These are phyloP conservation scores for Cercospora sesami DNA, from an alignment of 2,329 filamentous ascomycete species.

Conservation along the genomic window DNA sequence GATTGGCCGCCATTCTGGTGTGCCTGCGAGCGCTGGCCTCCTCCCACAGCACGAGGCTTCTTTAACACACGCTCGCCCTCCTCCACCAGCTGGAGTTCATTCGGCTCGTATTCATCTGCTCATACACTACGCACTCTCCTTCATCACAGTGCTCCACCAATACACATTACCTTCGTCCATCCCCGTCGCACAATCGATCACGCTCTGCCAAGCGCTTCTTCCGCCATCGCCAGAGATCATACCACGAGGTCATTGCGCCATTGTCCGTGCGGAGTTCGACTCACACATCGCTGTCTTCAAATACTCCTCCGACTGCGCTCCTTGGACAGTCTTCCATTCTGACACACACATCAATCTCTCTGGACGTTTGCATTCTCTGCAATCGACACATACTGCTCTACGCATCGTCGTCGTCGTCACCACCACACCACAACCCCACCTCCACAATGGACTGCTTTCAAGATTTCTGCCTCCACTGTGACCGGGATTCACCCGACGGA, in stretches of 20 bases:
- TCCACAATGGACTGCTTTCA: conserved; percentile 68
- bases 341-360: not conserved
- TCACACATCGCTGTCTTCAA: conserved; percentile 23
- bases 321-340: conserved; percentile 7
- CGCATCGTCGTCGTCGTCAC: not conserved
- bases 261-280: conserved; percentile 26
- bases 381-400: not conserved
- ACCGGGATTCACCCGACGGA: conserved; percentile 79
- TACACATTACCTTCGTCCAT: conserved; percentile 9
- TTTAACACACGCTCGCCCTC: conserved; percentile 5
- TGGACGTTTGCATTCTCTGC: not conserved
- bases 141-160: conserved; percentile 1
- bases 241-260: conserved; percentile 29
- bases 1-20: no score
- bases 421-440: conserved; percentile 7
- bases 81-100: not conserved
- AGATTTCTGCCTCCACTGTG: conserved; percentile 92
- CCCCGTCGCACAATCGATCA: not conserved
- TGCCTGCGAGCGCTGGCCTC: no score
- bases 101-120: conserved; percentile 6
- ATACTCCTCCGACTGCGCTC: conserved; percentile 16
- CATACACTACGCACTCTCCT: conserved; percentile 12
- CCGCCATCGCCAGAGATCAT: conserved; percentile 21
- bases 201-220: conserved; percentile 10
- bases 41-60: not conserved